phyloP scores from a whole-genome alignment of 2,329 filamentous ascomycete species.

The Clonostachys byssicola region DNA sequence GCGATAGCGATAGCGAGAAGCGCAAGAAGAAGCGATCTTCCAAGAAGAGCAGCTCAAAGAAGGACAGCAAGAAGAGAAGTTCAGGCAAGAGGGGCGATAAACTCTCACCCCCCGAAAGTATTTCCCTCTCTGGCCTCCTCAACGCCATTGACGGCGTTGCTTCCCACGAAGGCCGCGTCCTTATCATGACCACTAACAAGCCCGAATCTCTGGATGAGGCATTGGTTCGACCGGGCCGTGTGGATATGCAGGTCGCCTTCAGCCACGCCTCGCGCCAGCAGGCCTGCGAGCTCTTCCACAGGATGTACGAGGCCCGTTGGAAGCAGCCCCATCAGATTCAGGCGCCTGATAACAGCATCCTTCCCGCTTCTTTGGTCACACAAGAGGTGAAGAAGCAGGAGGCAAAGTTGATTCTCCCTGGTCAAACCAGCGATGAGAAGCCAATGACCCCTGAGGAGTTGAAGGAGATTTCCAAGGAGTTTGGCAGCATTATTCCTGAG shows the following conservation, averaged over 20 bases:
- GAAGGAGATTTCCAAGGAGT: conserved; percentile 36
- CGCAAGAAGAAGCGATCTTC: conserved; percentile 8
- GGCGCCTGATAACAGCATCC: background rate
- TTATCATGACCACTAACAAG: conserved; percentile 81
- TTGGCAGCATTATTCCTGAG: conserved; percentile 49
- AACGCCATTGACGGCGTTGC: conserved; percentile 83
- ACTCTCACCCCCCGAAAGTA: conserved; percentile 29
- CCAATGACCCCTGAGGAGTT: conserved; percentile 31
- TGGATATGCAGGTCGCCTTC: conserved; percentile 68
- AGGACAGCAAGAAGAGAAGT: conserved; percentile 3
- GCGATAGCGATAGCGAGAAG: conserved; percentile 15
- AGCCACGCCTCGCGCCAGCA: conserved; percentile 49
- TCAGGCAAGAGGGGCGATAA: conserved; percentile 13
- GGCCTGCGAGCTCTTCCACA: conserved; percentile 52
- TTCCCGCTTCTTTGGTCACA: background rate
- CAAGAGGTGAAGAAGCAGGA: conserved; percentile 1
- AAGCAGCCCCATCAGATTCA: conserved; percentile 4
- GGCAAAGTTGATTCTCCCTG: background rate
- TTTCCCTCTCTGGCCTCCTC: conserved; percentile 73
- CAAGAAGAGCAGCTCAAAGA: conserved; percentile 7
- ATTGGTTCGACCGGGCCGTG: conserved; percentile 67
- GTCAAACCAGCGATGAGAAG: conserved; percentile 1
- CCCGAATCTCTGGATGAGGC: conserved; percentile 70
- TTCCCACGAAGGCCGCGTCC: conserved; percentile 71
- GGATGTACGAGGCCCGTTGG: conserved; percentile 47